Evolutionary conservation across 148 eudicot species (phyloP).

Genomic region (Salicornia ramosissima): DNA sequence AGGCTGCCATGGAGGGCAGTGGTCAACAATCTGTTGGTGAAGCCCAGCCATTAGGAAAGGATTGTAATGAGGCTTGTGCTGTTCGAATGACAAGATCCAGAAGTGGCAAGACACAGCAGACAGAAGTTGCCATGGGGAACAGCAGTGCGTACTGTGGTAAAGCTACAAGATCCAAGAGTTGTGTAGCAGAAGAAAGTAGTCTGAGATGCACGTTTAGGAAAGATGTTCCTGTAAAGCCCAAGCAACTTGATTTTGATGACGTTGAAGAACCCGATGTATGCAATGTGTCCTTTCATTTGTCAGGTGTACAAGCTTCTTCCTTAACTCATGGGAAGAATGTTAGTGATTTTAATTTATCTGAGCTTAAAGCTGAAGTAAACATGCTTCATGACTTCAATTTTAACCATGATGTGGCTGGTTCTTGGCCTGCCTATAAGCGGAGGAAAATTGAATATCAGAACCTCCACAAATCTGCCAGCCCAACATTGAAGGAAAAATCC

Average conservation of each 20-base stretch:
- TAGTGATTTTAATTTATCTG: slow-evolving; percentile 16
- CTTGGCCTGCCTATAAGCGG: slow-evolving; percentile 64
- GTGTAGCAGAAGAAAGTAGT: slow-evolving; percentile 15
- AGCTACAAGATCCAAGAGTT: slow-evolving; percentile 30
- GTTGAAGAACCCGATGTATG: slow-evolving; percentile 28
- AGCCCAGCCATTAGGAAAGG: background rate
- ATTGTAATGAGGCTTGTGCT: background rate
- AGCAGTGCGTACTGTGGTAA: slow-evolving; percentile 18
- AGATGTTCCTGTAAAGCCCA: slow-evolving; percentile 38
- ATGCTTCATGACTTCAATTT: slow-evolving; percentile 24
- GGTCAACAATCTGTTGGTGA: background rate
- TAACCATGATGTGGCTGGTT: slow-evolving; percentile 25
- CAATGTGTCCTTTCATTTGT: slow-evolving; percentile 1
- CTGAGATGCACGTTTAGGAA: slow-evolving; percentile 16
- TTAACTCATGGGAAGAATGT: slow-evolving; percentile 13
- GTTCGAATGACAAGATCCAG: slow-evolving; percentile 22
- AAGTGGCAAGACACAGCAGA: slow-evolving; percentile 11
- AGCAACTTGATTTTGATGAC: slow-evolving; percentile 45
- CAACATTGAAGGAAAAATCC: slow-evolving; percentile 21
- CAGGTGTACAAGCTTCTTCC: slow-evolving; percentile 1
- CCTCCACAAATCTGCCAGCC: slow-evolving; percentile 17
- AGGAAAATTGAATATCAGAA: slow-evolving; percentile 41
- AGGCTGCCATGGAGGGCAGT: slow-evolving; percentile 3
- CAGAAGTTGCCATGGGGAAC: slow-evolving; percentile 12
- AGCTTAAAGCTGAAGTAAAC: slow-evolving; percentile 17